Evolutionary conservation across 2,329 filamentous ascomycete genomes (phyloP), one percentile per base, ranked within the genome.

Genomic region (Aspergillus chevalieri): DNA sequence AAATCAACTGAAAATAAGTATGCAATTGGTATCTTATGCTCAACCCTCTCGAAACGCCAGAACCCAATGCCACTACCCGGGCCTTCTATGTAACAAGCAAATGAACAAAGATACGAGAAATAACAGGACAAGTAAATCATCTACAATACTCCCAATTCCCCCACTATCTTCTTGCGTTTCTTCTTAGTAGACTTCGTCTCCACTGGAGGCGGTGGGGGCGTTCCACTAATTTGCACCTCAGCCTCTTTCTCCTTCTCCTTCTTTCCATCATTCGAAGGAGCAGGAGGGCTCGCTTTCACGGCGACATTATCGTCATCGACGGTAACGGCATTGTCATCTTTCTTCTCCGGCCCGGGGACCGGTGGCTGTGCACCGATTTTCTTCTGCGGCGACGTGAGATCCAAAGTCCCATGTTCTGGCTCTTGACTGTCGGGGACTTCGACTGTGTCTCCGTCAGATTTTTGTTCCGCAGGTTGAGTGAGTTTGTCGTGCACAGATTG

Each of bases 401-500:
- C 15, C 17, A 41, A 41, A 5, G 22, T 7, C 8, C 19, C 17
- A 14, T 2, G 17, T 12, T 14, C 10, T 36, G 44, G 49, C 26
- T 66, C 60, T 49, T 68, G 65, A 34, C 64, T 67, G 44, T 65
- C 58, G 2, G 61, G 63, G 15, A 67, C 62, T 17, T 64, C 58
- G 33, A 64, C 44, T 2, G 62, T 43, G 15, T 62, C 61, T 10
- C 46, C 22, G 5, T 46, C 49, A 14, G 42, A 17, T 39, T 1
- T 17, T 7, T 22, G 24, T 21, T 44, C 28, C 6, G 33, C 21
- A 22, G 21, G 21, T 22, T 22, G 21, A 6, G 21, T 6, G 2
- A 22, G 21, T 22, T 22, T 22, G 21, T 5, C 12, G 9, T 36
- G 38, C 15, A 10, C 8, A 17, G 38, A 41, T 17, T 6, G 34